These are phyloP conservation scores for Eucalyptus sp. DNA, from an alignment of 345 rosid genomes.

Conservation along the genomic window DNA sequence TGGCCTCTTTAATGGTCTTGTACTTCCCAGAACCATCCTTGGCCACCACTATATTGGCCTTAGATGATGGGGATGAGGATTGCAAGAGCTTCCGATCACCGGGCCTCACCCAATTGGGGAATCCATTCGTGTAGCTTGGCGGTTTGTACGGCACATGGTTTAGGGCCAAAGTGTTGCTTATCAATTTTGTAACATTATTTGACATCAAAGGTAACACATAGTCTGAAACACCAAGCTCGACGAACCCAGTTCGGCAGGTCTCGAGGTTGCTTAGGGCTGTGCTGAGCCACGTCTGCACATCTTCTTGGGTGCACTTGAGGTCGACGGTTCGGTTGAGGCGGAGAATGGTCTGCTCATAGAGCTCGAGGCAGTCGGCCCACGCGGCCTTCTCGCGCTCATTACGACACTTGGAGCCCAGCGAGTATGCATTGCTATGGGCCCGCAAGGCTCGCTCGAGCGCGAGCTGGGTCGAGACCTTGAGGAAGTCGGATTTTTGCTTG, in stretches of 20 bases:
- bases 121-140: conserved; percentile 35
- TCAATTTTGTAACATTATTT: conserved; percentile 60
- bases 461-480: conserved; percentile 4
- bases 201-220: conserved; percentile 49
- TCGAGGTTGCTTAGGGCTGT: conserved; percentile 81
- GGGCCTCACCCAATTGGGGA: conserved; percentile 66
- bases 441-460: conserved; percentile 35
- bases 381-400: conserved; percentile 49
- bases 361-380: conserved; percentile 72
- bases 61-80: conserved; percentile 20
- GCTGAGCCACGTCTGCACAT: conserved; percentile 89
- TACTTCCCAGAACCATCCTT: conserved; percentile 78
- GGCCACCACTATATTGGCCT: conserved; percentile 69
- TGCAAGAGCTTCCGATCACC: conserved; percentile 78
- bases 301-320: conserved; percentile 46
- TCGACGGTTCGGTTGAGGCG: conserved; percentile 48
- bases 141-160: conserved; percentile 41
- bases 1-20: conserved; percentile 54
- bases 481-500: conserved; percentile 13
- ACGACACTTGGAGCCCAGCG: conserved; percentile 47
- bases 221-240: conserved; percentile 57
- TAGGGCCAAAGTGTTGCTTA: conserved; percentile 60
- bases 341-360: conserved; percentile 37
- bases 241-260: conserved; percentile 60
- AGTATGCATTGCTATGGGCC: conserved; percentile 32